Evolutionary conservation across 2,329 filamentous ascomycete species (phyloP), one percentile per base, ranked within the genome.

Genomic region (Leptographium wingfieldii): DNA sequence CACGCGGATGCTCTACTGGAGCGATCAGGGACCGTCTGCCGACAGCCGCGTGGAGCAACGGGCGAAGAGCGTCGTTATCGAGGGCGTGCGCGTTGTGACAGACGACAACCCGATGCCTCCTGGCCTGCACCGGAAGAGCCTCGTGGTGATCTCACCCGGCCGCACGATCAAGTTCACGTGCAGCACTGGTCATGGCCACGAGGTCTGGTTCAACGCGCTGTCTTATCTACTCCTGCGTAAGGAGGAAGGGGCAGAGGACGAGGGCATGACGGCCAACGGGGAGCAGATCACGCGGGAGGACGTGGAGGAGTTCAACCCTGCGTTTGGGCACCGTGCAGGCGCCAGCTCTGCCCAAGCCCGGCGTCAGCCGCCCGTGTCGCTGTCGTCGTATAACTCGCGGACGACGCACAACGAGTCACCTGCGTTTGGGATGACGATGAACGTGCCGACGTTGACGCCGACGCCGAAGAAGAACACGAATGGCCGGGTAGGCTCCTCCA

Each of bases 171-270:
- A 96, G 72, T 95, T 99, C 66, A 99, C 94, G 1, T 95, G 92
- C 63, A 86, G 90, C 2, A 99, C 94, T 3, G 88, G 90, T 46
- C 91, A 96, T 70, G 83, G 94, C 62, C 94, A 99, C 69, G 94
- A 99, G 75, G 97, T 92, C 0, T 99, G 94, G 94, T 96, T 94
- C 79, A 97, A 97, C 69, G 92, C 94, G 0, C 79, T 99, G 59
- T 95, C 90, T 1, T 99, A 99, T 70, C 81, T 99, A 16, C 80
- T 97, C 43, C 80, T 96, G 35, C 85, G 92, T 54, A 91, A 86
- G 31, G 79, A 83, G 38, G 64, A 65, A 3, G 48, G n/a, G 16
- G 52, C 56, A 14, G 59, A 59, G 25, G 76, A 80, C 25, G 85
- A 87, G 46, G 80, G 77, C n/a, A 80, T 82, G 57, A 73, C 80